Base-by-base conservation (phyloP, 441 rosid genomes). In the Croton setiger region DNA sequence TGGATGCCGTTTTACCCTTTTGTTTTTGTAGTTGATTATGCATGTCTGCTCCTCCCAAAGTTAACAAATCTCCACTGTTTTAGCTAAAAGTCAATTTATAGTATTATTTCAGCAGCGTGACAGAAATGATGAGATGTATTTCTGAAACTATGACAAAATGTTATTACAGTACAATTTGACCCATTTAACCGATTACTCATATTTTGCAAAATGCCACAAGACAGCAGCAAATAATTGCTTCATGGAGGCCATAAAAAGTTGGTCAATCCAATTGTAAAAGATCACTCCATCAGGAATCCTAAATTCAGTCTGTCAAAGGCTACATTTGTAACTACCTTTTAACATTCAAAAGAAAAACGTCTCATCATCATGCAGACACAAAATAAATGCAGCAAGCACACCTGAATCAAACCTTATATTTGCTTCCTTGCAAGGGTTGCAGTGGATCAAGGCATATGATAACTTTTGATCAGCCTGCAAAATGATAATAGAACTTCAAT, bases 391-490 rank as follows among this genome's bases (percentile, higher is more conserved):
- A 79, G 47, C 59, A 66, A 72, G 72, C 49, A 79, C 65, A 60
- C 58, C 66, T 55, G 47, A 75, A 74, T 39, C 78, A 15, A 60
- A 90, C 99, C 99, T 92, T 80, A 90, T 85, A 82, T 95, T 92
- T 67, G 79, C 85, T 79, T 87, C 88, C 72, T 79, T 76, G 10
- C 12, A 75, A 64, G 90, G 94, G 82, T 88, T 79, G 83, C 98
- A 92, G 70, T 90, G 82, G 68, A 64, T 79, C 51, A 95, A 85
- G 36, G 98, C 96, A 78, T 95, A 90, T 33, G 99, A 92, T 72
- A 95, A 80, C 69, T 95, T 95, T 31, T 88, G 78, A 80, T 92
- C 99, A 75, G 99, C 99, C 97, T 95, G 91, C 84, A 66, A 70
- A 63, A 69, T 68, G 48, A 67, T 20, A 72, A 67, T 62, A 54